phyloP scores from a whole-genome alignment of 2,329 filamentous ascomycete genomes.

The Ampelomyces quisqualis region DNA sequence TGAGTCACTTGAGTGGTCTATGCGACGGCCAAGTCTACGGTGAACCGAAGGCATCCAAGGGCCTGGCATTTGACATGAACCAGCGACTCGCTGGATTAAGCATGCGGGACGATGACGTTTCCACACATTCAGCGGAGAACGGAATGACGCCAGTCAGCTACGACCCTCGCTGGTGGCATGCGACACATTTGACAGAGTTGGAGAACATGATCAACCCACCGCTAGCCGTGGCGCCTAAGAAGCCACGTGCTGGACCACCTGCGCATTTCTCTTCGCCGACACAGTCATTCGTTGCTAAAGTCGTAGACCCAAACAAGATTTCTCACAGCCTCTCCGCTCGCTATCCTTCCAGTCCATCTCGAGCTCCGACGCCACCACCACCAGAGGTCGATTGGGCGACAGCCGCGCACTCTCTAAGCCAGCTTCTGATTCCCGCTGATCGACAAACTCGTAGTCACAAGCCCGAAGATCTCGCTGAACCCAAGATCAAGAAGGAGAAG shows the following conservation, averaged over 20 bases:
- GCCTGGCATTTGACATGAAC: constrained; percentile 61
- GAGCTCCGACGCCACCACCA: constrained; percentile 64
- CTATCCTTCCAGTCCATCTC: constrained; percentile 40
- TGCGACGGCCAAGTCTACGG: constrained; percentile 54
- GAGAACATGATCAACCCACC: constrained; percentile 40
- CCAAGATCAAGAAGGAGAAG: constrained; percentile 59
- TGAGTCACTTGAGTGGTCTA: constrained; percentile 87
- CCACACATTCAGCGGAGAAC: constrained; percentile 20
- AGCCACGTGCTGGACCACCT: constrained; percentile 55
- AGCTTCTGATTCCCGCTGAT: constrained; percentile 74
- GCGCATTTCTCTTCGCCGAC: constrained; percentile 86
- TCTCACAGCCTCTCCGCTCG: constrained; percentile 62
- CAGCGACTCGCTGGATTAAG: constrained; percentile 51
- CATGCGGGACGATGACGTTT: constrained; percentile 22
- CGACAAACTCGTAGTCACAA: constrained; percentile 75
- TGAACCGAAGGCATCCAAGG: constrained; percentile 40
- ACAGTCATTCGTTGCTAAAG: constrained; percentile 80
- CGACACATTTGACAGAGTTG: constrained; percentile 32
- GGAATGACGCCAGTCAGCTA: constrained; percentile 35
- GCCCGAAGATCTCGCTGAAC: constrained; percentile 70
- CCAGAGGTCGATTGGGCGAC: constrained; percentile 84
- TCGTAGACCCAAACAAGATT: constrained; percentile 66
- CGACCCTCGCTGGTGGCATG: constrained; percentile 50
- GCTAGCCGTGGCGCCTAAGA: constrained; percentile 56
- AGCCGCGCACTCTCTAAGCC: constrained; percentile 80